These are phyloP conservation scores for Melastoma malabathricum DNA, from an alignment of 345 rosid genomes.

Conservation along the genomic window DNA sequence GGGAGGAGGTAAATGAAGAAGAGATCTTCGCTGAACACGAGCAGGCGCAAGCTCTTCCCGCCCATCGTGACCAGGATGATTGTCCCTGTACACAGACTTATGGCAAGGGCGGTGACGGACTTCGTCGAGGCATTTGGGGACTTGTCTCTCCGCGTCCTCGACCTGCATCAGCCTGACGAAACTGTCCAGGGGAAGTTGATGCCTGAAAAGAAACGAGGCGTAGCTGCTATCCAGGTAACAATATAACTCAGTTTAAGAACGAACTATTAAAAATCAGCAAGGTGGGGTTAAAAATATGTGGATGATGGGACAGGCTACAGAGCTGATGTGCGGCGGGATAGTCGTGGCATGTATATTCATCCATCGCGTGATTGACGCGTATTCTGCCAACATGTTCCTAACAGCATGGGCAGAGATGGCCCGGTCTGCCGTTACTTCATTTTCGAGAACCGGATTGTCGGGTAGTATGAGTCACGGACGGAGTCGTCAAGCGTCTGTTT, in stretches of 20 bases:
- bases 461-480: no score
- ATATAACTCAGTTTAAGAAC: no score
- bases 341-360: slow-evolving; percentile 59
- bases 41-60: slow-evolving; percentile 30
- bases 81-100: slow-evolving; percentile 31
- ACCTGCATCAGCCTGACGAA: no score
- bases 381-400: slow-evolving; percentile 58
- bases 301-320: slow-evolving; percentile 47
- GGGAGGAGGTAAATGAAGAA: slow-evolving; percentile 45
- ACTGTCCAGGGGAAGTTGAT: no score
- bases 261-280: no score
- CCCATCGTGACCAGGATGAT: slow-evolving; percentile 22
- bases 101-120: slow-evolving; percentile 32
- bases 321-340: slow-evolving; percentile 50
- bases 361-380: slow-evolving; percentile 67
- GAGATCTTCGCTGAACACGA: slow-evolving; percentile 34
- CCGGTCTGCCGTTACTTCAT: slow-evolving; percentile 16
- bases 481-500: no score
- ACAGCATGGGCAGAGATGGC: slow-evolving; percentile 57
- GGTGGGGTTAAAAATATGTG: no score
- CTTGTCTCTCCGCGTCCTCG: no score
- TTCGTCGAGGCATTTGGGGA: no score
- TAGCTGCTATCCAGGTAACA: no score
- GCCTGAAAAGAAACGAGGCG: no score
- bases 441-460: no score